Evolutionary conservation across 2,329 filamentous ascomycete genomes (phyloP).

Genomic region (Colletotrichum melonis): DNA sequence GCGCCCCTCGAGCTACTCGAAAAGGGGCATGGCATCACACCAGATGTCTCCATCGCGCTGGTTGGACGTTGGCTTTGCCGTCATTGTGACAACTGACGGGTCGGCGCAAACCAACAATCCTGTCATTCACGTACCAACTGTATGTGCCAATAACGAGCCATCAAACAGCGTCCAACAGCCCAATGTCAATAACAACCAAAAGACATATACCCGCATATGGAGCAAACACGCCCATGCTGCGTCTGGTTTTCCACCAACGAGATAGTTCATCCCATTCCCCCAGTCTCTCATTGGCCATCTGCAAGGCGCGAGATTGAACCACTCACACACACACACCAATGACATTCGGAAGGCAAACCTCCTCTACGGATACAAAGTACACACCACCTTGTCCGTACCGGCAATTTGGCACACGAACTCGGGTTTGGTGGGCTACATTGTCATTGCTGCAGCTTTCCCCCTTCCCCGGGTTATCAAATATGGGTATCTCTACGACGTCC

Average conservation of each 20-base stretch:
- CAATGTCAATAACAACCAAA: background rate
- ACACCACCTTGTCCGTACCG: background rate
- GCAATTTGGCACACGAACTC: background rate
- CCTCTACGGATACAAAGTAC: background rate
- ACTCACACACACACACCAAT: background rate
- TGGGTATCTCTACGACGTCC: constrained; percentile 6
- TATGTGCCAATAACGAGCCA: background rate
- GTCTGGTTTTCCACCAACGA: constrained; percentile 1
- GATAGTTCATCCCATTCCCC: background rate
- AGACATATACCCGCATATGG: background rate
- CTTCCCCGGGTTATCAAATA: constrained; percentile 17
- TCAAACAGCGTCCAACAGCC: background rate
- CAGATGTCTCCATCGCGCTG: background rate
- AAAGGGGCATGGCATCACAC: background rate
- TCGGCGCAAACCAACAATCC: background rate
- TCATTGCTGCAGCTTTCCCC: background rate
- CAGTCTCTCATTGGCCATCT: background rate
- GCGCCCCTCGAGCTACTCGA: background rate
- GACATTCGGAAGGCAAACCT: background rate
- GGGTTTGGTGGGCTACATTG: background rate
- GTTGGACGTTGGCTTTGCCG: background rate
- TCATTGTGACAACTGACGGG: background rate
- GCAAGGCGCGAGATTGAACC: background rate
- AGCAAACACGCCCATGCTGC: constrained; percentile 1
- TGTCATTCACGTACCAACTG: background rate